phyloP scores from a whole-genome alignment of 2,329 filamentous ascomycete genomes.

The Paraphoma sp. region DNA sequence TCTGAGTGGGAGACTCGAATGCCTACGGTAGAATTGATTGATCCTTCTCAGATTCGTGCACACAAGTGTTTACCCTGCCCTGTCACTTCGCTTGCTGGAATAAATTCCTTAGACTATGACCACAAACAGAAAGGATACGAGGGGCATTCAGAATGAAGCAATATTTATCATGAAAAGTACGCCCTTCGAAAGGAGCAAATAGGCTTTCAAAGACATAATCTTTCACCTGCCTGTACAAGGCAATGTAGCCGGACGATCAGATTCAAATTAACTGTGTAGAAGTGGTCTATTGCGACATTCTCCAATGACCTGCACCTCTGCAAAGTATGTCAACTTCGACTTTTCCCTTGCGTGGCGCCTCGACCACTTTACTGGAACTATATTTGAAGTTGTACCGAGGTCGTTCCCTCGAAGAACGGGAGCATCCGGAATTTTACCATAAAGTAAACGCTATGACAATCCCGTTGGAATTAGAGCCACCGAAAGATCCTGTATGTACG shows the following conservation, averaged over 20 bases:
- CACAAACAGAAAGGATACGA: neutral
- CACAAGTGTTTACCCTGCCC: no score
- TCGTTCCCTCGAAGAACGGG: conserved; percentile 59
- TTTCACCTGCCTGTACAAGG: neutral
- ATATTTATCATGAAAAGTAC: no score
- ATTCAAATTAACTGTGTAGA: no score
- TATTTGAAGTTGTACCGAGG: conserved; percentile 85
- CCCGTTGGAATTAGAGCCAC: conserved; percentile 85
- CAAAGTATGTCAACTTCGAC: conserved; percentile 80
- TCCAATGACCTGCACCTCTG: conserved; percentile 65
- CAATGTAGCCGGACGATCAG: neutral
- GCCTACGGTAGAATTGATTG: no score
- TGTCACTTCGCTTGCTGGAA: no score
- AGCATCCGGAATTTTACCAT: conserved; percentile 69
- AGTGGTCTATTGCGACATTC: no score
- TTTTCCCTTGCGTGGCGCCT: conserved; percentile 83
- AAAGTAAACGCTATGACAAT: conserved; percentile 75
- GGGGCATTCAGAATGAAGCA: no score
- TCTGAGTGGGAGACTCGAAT: no score
- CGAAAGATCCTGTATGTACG: conserved; percentile 87
- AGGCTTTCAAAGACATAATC: no score
- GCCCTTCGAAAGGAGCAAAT: no score
- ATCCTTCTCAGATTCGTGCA: no score
- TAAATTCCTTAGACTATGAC: no score
- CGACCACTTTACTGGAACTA: conserved; percentile 85